Base-by-base conservation (phyloP, 805 yeast species). In the Candida boidinii region DNA sequence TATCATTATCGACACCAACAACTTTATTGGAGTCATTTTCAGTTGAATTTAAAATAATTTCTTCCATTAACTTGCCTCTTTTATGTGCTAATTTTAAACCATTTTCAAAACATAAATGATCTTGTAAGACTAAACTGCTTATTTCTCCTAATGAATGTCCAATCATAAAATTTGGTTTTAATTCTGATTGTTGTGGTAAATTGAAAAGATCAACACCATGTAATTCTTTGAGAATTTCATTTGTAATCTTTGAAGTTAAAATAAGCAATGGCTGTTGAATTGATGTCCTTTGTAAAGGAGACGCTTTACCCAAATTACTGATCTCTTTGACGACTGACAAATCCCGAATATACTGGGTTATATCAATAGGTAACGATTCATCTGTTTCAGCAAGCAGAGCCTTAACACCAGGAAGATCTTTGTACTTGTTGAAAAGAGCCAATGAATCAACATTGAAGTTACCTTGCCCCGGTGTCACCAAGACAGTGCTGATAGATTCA, bases 131-230 rank as follows among this genome's bases (percentile, higher is more conserved):
- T 23, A 59, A 28, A 3, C 47, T 35, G 14, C 54, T 41, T 5
- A 59, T 49, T 28, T 59, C 64, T 1, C 64, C 64, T 17, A 59
- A 34, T 5, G 63, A 57, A 36, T 58, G 64, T 8, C 64, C 64
- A 8, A 59, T 24, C 22, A 47, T 37, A 31, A 41, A 49, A 28
- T 54, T 48, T 1, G 46, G 34, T 6, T 17, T 18, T 11, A 28
- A 5, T 17, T 23, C 12, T 6, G 29, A 5, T 15, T 10, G 18
- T n/a, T n/a, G n/a, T n/a, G n/a, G n/a, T n/a, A n/a, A n/a, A n/a
- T 38, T 25, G 12, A 54, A 28, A 3, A 53, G 27, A 33, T 50
- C 49, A 6, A 46, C 23, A 8, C 46, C 49, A 32, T 40, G 39
- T n/a, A 30, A 29, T 7, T 36, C 37, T 33, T 38, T 40, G 18